These are phyloP conservation scores for Stropharia rugosoannulata DNA, from an alignment of 768 basidiomycete genomes.

Conservation along the genomic window DNA sequence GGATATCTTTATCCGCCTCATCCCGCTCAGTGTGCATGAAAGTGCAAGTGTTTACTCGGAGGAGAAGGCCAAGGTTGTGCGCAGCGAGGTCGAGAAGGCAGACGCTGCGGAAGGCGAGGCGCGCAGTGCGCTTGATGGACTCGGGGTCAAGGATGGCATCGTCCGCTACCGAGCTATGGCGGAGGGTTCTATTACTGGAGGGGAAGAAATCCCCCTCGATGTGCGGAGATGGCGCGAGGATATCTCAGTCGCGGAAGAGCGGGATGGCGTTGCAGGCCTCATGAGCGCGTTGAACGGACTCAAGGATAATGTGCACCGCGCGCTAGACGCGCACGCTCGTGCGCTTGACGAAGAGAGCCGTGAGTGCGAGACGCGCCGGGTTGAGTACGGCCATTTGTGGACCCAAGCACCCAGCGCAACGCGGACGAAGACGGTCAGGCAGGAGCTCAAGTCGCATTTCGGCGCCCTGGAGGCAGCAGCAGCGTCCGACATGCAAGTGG, in stretches of 20 bases:
- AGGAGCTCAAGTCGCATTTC: constrained; percentile 77
- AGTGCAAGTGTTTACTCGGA: constrained; percentile 96
- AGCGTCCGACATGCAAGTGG: constrained; percentile 76
- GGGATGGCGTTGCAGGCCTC: constrained; percentile 64
- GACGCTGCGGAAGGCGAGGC: constrained; percentile 83
- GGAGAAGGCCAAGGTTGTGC: constrained; percentile 93
- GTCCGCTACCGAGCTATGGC: constrained; percentile 69
- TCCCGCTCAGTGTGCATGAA: constrained; percentile 94
- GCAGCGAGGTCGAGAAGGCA: constrained; percentile 84
- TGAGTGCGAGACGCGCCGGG: constrained; percentile 87
- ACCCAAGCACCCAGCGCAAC: constrained; percentile 81
- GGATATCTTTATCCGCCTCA: constrained; percentile 83
- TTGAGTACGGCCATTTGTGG: constrained; percentile 86
- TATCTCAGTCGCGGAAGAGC: constrained; percentile 64
- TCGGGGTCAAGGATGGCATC: constrained; percentile 75
- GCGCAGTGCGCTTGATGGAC: constrained; percentile 73
- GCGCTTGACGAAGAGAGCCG: constrained; percentile 81
- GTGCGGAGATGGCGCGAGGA: constrained; percentile 76
- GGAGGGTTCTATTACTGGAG: constrained; percentile 60
- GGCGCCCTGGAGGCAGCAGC: constrained; percentile 74
- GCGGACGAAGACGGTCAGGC: constrained; percentile 66
- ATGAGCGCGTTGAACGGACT: constrained; percentile 58
- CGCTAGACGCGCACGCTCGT: constrained; percentile 59
- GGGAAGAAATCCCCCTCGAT: constrained; percentile 68
- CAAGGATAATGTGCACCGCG: constrained; percentile 54